Evolutionary conservation across 2,329 filamentous ascomycete species (phyloP), one percentile per base, ranked within the genome.

Genomic region (Epichloe bromicola): DNA sequence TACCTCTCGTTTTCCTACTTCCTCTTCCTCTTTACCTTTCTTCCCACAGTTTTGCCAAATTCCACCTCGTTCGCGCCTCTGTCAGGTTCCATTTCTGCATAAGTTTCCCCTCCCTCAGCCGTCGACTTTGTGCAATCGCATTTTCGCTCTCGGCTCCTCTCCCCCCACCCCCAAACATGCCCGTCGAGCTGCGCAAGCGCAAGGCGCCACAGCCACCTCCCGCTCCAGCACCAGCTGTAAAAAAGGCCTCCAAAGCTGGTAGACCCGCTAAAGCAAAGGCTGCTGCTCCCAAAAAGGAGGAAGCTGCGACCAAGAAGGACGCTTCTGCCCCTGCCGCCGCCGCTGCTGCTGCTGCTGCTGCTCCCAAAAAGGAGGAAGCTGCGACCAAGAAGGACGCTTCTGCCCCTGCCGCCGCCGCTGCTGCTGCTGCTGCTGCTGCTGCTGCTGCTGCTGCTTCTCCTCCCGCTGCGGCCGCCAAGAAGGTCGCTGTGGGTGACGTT

Each of bases 121-220:
- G 2, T 15, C n/a, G 36, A 38, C n/a, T 38, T 38, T n/a, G 12
- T 14, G 36, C 39, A 19, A 17, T 11, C 39, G 15, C 39, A 40
- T 40, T 11, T 40, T 40, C 12, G 7, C 30, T 26, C 19, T 14
- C 34, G 12, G 26, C 26, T 11, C 8, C 26, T 30, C 26, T 30
- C 26, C 26, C 26, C 26, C 26, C 26, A 11, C 26, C 26, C 11
- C 36, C 33, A 40, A 40, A n/a, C n/a, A 81, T 82, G 79, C 74
- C 76, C 55, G 71, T 75, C 58, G 75, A 75, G 60, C 70, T 82
- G 42, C 74, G 79, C 67, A 81, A 82, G 70, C 77, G 79, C 70
- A 80, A 80, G 67, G 75, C 76, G 57, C 72, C 72, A 49, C 70
- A 69, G 60, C 66, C 71, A 53, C 66, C 70, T 26, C 66, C 70